A percentile compares a stretch with the other conserved stretches of the same genome.
Evolutionary conservation across 1,284 basidiomycete genomes (phyloP).

Genomic region (Amylostereum chailletii): DNA sequence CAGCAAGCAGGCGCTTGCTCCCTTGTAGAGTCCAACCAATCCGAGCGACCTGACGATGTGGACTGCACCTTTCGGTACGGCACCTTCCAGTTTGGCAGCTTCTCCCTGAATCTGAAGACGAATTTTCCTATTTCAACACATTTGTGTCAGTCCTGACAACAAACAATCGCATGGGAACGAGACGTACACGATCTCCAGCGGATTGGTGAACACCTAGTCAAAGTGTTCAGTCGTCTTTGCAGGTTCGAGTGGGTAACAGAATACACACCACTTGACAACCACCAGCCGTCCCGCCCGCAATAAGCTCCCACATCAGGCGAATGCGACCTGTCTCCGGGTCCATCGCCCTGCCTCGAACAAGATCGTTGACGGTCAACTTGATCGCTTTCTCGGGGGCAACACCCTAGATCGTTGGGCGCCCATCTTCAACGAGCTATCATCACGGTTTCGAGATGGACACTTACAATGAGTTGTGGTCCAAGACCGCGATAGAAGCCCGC

Average conservation of each 20-base stretch:
- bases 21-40: conserved; percentile 88
- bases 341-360: conserved; percentile 76
- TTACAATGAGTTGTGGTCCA: conserved; percentile 86
- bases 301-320: conserved; percentile 76
- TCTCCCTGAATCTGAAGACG: conserved; percentile 96
- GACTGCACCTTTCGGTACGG: conserved; percentile 74
- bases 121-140: conserved; percentile 66
- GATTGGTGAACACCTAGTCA: conserved; percentile 86
- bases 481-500: conserved; percentile 95
- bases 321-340: conserved; percentile 96
- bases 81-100: conserved; percentile 77
- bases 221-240: conserved; percentile 11
- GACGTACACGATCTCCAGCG: conserved; percentile 81
- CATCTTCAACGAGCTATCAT: background rate
- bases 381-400: conserved; percentile 99
- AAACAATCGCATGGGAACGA: background rate
- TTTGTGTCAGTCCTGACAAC: conserved; percentile 1
- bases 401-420: conserved; percentile 43
- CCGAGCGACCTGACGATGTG: conserved; percentile 94
- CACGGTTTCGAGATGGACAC: conserved; percentile 18
- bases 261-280: conserved; percentile 91
- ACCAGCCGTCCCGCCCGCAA: conserved; percentile 90
- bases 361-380: conserved; percentile 94
- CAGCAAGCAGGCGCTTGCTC: conserved; percentile 79
- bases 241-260: background rate